Evolutionary conservation across 2,329 filamentous ascomycete genomes (phyloP).

Genomic region (Volutella citrinella): DNA sequence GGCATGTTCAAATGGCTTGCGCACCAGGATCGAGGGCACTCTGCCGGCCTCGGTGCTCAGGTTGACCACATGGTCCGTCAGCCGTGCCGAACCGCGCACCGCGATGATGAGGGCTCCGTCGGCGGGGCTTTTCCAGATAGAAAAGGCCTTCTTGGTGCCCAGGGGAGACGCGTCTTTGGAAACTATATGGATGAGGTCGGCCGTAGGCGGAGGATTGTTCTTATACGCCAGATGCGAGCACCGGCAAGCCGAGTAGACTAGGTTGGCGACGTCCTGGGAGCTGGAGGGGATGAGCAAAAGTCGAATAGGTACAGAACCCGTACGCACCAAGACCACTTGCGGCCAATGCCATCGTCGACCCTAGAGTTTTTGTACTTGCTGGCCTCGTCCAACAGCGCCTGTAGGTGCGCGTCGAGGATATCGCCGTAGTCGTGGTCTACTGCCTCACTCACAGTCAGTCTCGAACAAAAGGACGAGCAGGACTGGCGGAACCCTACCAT

Average conservation of each 20-base stretch:
- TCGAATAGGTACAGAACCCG: background rate
- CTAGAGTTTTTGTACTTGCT: slow-evolving; percentile 18
- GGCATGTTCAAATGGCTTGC: rapidly evolving
- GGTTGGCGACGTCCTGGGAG: too few species aligned
- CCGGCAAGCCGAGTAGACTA: slow-evolving; percentile 15
- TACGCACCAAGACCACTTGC: slow-evolving; percentile 13
- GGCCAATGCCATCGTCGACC: background rate
- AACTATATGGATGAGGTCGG: slow-evolving; percentile 14
- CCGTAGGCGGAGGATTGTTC: slow-evolving; percentile 4
- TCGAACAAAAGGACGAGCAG: background rate
- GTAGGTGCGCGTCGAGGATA: slow-evolving; percentile 17
- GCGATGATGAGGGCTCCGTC: slow-evolving; percentile 15
- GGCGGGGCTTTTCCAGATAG: slow-evolving; percentile 16
- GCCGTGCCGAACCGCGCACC: slow-evolving; percentile 17
- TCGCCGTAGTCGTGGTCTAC: slow-evolving; percentile 21
- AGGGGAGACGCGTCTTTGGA: slow-evolving; percentile 14
- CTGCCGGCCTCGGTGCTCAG: slow-evolving; percentile 11
- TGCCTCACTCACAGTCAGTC: background rate
- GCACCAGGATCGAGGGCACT: slow-evolving; percentile 11
- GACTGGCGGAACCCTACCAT: slow-evolving; percentile 10
- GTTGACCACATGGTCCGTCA: slow-evolving; percentile 22
- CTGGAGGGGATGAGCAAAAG: background rate
- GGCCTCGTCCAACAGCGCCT: slow-evolving; percentile 17
- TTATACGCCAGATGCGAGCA: slow-evolving; percentile 21
- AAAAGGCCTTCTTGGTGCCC: slow-evolving; percentile 18